Evolutionary conservation across 2,329 filamentous ascomycete species (phyloP), one percentile per base, ranked within the genome.

Genomic region (Aaosphaeria arxii): DNA sequence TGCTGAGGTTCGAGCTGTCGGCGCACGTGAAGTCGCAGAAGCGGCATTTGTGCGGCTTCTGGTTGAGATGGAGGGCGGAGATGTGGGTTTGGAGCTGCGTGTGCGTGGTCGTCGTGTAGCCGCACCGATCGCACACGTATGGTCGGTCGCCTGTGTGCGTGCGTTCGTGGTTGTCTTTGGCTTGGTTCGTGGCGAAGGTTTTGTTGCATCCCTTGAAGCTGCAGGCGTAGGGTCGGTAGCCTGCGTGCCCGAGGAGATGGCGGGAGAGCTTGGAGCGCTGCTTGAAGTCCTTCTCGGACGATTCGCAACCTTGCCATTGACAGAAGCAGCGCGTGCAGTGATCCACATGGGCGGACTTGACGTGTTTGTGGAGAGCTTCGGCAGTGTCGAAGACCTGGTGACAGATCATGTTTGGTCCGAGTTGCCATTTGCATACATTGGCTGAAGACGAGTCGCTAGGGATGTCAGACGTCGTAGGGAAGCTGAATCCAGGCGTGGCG

Each of bases 121-220:
- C 63, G 44, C 69, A 71, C 13, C 61, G 57, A 32, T 67, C 59
- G 43, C 69, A 71, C 6, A 62, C 57, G 31, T 70, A 71, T 2
- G 69, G 69, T 9, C 66, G 56, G 33, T 66, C 62, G 11, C 67
- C 67, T 0, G 66, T 69, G 42, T 71, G 69, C 2, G 68, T 71
- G 6, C 67, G 59, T 48, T 69, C 63, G 40, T 71, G 69, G 38
- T 71, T 71, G 38, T 71, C 66, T 44, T 70, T 66, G n/a, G 67
- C 67, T 55, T 71, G 69, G 40, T 69, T 70, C 4, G 68, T 71
- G 5, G 65, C 68, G 46, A 71, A 71, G 1, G 63, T 70, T 52
- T 71, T 70, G 49, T 58, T 59, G 53, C 69, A 71, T 4, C 58
- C 62, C 11, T 55, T 42, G 33, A 61, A 70, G 32, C 60, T 64